Base-by-base conservation (phyloP, 2,329 filamentous ascomycete species). In the Pseudocercospora ulei region DNA sequence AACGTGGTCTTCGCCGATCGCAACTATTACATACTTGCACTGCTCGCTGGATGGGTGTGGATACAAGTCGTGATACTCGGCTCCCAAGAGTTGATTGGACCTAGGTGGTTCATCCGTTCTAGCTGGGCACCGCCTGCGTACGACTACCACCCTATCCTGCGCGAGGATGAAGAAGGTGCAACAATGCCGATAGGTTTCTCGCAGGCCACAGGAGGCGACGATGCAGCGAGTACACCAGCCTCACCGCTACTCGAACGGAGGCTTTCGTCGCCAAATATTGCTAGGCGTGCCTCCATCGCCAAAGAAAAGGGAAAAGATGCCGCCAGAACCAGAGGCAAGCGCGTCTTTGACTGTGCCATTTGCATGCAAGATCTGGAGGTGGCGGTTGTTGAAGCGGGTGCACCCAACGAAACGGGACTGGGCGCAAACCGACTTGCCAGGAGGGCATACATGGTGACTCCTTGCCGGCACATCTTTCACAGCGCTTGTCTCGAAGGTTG, bases 401-500 rank as follows among this genome's bases (percentile, higher is more conserved):
- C 46, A 7, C 38, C 48, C 2, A 44, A 43, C 25, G 56, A 63
- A n/a, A 59, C 51, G 12, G 68, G 69, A 28, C 78, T 41, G 66
- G 56, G 53, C 54, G 63, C 46, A 17, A 78, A 78, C 18, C 74
- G 94, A 39, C 69, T 96, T 50, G 82, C 82, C 19, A 70, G 88
- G 44, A 74, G 87, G 34, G 71, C 75, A 52, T 96, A 96, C 64
- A 98, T 98, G 90, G 84, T 96, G 13, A 98, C 90, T 41, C 90
- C 90, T 31, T 98, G 90, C 62, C 70, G 87, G 39, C 90, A 98
- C 65, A 86, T 96, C 33, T 98, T 98, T 60, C 90, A 98, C 59
- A 90, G 79, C 40, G 69, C 72, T 19, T 98, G 90, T 62, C 65
- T 98, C 51, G 88, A 96, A 64, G 86, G 85, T 24, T 96, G 90